Evolutionary conservation across 805 yeast species (phyloP).

Genomic region (Candida hispaniensis): DNA sequence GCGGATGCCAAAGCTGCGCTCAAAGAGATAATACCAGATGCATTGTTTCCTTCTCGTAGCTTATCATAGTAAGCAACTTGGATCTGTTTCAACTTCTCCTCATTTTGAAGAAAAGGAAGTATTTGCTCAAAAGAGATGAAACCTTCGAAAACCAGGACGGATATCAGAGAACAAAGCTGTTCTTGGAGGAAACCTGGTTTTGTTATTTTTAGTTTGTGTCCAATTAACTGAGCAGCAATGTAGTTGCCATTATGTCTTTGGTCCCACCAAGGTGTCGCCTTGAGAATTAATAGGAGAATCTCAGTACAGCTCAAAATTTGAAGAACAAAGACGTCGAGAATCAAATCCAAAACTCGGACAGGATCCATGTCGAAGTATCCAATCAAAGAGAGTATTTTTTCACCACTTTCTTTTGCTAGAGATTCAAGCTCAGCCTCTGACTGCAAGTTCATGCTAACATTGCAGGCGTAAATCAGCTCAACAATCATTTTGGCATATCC

Average conservation of each 20-base stretch:
- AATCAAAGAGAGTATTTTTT: constrained; percentile 42
- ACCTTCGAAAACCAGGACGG: constrained; percentile 52
- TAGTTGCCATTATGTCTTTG: constrained; percentile 45
- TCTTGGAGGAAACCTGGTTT: too few species aligned
- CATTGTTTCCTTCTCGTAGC: constrained; percentile 3
- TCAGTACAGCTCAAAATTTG: constrained; percentile 35
- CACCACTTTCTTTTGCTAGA: background rate
- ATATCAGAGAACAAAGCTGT: constrained; percentile 37
- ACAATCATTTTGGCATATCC: constrained; percentile 61
- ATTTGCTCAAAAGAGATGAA: constrained; percentile 54
- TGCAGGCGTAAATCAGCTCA: constrained; percentile 38
- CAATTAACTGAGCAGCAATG: constrained; percentile 45
- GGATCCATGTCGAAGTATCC: constrained; percentile 75
- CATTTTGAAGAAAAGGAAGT: constrained; percentile 46
- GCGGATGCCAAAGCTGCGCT: constrained; percentile 5
- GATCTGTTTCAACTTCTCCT: too few species aligned
- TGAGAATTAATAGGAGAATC: constrained; percentile 42
- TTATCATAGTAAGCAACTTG: constrained; percentile 5
- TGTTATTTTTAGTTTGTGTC: constrained; percentile 35
- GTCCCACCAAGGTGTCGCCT: constrained; percentile 54
- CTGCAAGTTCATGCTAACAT: constrained; percentile 28
- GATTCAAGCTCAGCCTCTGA: constrained; percentile 20
- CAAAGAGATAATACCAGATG: constrained; percentile 5
- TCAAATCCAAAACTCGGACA: constrained; percentile 50
- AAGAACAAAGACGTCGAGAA: constrained; percentile 43